These are phyloP conservation scores for Raffaelea albimanens DNA, from an alignment of 2,329 filamentous ascomycete species.

Conservation along the genomic window DNA sequence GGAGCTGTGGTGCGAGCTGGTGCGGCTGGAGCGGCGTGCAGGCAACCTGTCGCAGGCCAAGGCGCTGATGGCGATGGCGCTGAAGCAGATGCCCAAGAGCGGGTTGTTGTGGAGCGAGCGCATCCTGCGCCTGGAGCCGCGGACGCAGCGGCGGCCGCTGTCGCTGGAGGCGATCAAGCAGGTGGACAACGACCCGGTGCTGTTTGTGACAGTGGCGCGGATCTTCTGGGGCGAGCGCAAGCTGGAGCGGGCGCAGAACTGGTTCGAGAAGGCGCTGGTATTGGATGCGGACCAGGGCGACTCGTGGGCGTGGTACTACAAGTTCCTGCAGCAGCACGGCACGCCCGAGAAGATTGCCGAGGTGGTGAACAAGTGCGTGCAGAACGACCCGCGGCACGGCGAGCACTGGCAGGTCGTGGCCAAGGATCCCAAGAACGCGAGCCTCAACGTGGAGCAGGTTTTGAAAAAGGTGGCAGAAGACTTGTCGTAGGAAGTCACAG, in stretches of 20 bases:
- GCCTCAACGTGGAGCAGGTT: constrained; percentile 68
- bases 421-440: constrained; percentile 77
- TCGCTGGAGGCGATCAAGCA: constrained; percentile 94
- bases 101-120: constrained; percentile 88
- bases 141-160: constrained; percentile 85
- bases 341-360: constrained; percentile 87
- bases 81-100: constrained; percentile 82
- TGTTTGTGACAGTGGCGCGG: constrained; percentile 86
- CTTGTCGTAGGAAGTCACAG: constrained; percentile 12
- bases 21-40: constrained; percentile 81
- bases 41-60: constrained; percentile 78
- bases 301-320: constrained; percentile 97
- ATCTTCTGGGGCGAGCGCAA: constrained; percentile 94
- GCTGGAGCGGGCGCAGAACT: constrained; percentile 87
- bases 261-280: constrained; percentile 94
- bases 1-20: constrained; percentile 85
- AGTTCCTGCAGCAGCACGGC: constrained; percentile 85
- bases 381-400: constrained; percentile 83
- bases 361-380: constrained; percentile 68
- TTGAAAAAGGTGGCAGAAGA: constrained; percentile 63
- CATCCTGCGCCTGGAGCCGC: constrained; percentile 87
- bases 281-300: constrained; percentile 82
- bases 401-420: constrained; percentile 82
- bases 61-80: constrained; percentile 83
- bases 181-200: constrained; percentile 79